Conservation (phyloP, 371 early-diverging fungal species). For the Rhizomucor pusillus region DNA sequence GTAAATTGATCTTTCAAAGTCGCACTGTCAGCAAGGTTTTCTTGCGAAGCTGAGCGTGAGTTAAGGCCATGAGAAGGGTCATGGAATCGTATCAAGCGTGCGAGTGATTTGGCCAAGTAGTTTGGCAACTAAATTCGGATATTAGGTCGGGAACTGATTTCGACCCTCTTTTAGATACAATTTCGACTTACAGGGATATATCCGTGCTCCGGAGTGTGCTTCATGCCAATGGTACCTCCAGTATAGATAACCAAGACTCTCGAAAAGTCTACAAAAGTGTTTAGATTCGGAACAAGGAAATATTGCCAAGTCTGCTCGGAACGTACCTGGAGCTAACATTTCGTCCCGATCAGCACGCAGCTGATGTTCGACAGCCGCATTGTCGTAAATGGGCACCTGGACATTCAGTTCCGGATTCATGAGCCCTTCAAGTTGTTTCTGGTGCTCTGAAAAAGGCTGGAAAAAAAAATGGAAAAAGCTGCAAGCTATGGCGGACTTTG, state of each 20-base stretch:
- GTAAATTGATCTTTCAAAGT: slow-evolving; percentile 16
- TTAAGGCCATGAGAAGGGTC: slow-evolving; percentile 47
- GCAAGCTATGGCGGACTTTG: no score
- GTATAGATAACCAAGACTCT: slow-evolving; percentile 91
- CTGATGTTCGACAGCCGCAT: slow-evolving; percentile 46
- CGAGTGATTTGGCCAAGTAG: slow-evolving; percentile 75
- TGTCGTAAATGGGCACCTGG: slow-evolving; percentile 19
- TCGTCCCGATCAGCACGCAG: slow-evolving; percentile 43
- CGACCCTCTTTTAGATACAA: no score
- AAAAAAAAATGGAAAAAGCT: no score
- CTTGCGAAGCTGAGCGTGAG: no score
- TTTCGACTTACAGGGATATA: slow-evolving; percentile 65
- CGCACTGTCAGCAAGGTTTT: not conserved
- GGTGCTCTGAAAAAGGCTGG: no score
- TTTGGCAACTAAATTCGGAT: slow-evolving; percentile 47
- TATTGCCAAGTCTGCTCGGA: no score
- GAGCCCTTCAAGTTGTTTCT: no score
- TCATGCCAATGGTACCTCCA: slow-evolving; percentile 96
- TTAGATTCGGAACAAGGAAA: not conserved
- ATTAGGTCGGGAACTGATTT: not conserved
- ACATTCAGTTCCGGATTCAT: no score
- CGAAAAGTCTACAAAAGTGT: slow-evolving; percentile 60
- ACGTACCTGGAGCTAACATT: slow-evolving; percentile 48
- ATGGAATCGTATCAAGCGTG: slow-evolving; percentile 82
- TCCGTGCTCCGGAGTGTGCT: slow-evolving; percentile 69